Conservation (phyloP, 208 protist species). For the Crithidia sp. region DNA sequence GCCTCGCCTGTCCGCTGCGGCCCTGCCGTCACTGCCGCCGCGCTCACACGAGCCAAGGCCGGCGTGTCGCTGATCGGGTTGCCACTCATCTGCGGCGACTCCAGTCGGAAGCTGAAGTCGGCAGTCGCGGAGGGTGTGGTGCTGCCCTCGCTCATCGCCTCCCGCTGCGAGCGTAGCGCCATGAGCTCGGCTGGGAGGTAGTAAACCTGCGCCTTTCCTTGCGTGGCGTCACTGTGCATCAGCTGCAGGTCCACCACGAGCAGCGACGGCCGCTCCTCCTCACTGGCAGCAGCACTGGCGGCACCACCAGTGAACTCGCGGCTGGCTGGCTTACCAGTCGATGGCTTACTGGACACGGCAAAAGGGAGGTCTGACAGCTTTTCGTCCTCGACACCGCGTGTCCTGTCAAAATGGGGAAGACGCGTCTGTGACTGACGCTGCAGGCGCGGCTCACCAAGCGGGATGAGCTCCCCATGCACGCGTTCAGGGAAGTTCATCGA, state of each 20-base stretch:
- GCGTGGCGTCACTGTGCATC: conserved; percentile 38
- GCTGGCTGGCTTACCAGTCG: background rate
- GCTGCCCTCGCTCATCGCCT: conserved; percentile 44
- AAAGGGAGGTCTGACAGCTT: conserved; percentile 22
- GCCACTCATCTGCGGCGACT: conserved; percentile 21
- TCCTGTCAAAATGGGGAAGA: conserved; percentile 55
- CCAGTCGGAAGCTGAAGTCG: conserved; percentile 47
- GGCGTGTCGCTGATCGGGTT: conserved; percentile 49
- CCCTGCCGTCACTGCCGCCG: conserved; percentile 14
- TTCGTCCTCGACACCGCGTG: conserved; percentile 39
- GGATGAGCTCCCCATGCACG: conserved; percentile 73
- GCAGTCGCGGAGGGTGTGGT: conserved; percentile 29
- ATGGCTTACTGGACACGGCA: background rate
- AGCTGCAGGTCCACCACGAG: conserved; percentile 62
- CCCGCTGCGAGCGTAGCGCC: conserved; percentile 40
- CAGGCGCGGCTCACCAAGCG: conserved; percentile 40
- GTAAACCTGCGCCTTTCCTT: conserved; percentile 47
- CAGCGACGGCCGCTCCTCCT: conserved; percentile 56
- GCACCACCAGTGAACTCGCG: background rate
- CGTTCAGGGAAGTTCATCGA: conserved; percentile 72
- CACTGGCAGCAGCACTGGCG: background rate
- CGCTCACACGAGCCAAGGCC: conserved; percentile 34
- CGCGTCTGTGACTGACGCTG: conserved; percentile 12
- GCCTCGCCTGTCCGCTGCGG: background rate
- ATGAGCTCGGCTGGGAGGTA: conserved; percentile 46